Evolutionary conservation across 139 green algal genomes (phyloP).

Genomic region (Desmodesmus armatus): DNA sequence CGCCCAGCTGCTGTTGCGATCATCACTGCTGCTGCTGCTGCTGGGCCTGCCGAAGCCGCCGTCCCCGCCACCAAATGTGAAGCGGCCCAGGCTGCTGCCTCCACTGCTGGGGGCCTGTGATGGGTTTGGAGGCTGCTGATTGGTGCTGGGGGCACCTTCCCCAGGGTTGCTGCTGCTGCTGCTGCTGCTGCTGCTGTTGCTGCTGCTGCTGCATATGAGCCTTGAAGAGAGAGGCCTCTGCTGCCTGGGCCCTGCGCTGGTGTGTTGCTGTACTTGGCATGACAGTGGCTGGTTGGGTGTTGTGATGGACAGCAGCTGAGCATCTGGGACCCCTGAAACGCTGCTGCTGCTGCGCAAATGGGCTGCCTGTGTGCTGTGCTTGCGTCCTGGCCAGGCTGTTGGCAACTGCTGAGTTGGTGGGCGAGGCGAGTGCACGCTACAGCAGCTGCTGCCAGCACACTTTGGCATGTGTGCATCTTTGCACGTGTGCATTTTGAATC

Average conservation of each 20-base stretch:
- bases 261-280: too few species aligned
- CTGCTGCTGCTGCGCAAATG: too few species aligned
- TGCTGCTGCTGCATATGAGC: too few species aligned
- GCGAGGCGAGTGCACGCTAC: too few species aligned
- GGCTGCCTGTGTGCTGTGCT: background rate
- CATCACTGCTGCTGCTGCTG: background rate
- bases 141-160: background rate
- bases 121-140: too few species aligned
- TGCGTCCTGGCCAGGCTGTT: background rate
- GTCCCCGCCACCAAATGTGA: too few species aligned
- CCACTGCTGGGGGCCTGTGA: background rate
- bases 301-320: background rate
- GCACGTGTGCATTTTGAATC: too few species aligned
- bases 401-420: background rate
- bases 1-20: background rate
- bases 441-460: too few species aligned
- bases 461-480: too few species aligned
- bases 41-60: background rate
- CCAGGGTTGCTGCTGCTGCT: background rate
- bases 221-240: too few species aligned
- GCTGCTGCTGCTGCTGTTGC: constrained; percentile 13
- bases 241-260: too few species aligned
- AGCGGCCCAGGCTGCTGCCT: background rate
- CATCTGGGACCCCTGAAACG: too few species aligned
- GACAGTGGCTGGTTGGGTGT: background rate